These are phyloP conservation scores for Phytomonas sp. DNA, from an alignment of 208 protist species.

Conservation along the genomic window DNA sequence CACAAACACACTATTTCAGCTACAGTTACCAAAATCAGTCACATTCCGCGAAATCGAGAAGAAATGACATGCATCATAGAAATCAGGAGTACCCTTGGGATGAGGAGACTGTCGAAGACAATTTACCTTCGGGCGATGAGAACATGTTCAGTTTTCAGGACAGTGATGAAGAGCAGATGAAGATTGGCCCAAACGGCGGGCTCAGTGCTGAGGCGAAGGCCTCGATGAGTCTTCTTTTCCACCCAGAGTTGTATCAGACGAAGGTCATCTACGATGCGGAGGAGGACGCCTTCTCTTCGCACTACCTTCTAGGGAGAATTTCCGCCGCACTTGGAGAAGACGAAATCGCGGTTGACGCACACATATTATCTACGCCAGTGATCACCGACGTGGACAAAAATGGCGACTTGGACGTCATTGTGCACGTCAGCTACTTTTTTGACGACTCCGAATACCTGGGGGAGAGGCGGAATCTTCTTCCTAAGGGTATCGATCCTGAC, in stretches of 20 bases:
- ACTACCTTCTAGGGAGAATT: conserved; percentile 13
- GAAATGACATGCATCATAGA: background rate
- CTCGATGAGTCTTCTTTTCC: conserved; percentile 66
- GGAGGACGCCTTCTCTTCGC: conserved; percentile 30
- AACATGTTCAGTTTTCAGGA: conserved; percentile 9
- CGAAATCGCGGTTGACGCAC: conserved; percentile 77
- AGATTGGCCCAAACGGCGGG: conserved; percentile 33
- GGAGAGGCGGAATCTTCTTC: background rate
- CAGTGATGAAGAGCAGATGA: conserved; percentile 1
- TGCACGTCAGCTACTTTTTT: conserved; percentile 90
- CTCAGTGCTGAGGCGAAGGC: conserved; percentile 63
- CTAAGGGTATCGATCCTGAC: conserved; percentile 32
- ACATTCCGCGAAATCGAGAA: background rate
- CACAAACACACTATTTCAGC: background rate
- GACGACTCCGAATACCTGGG: conserved; percentile 23
- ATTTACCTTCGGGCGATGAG: conserved; percentile 15
- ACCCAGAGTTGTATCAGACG: conserved; percentile 53
- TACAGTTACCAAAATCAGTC: background rate
- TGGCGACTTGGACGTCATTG: conserved; percentile 76
- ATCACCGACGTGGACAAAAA: conserved; percentile 82
- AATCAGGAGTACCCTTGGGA: background rate
- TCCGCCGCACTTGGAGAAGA: conserved; percentile 21
- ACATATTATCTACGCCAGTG: conserved; percentile 83
- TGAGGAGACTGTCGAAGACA: conserved; percentile 14
- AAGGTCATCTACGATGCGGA: conserved; percentile 17